These are phyloP conservation scores for Cordyceps cicadae DNA, from an alignment of 2,329 filamentous ascomycete species.

Conservation along the genomic window DNA sequence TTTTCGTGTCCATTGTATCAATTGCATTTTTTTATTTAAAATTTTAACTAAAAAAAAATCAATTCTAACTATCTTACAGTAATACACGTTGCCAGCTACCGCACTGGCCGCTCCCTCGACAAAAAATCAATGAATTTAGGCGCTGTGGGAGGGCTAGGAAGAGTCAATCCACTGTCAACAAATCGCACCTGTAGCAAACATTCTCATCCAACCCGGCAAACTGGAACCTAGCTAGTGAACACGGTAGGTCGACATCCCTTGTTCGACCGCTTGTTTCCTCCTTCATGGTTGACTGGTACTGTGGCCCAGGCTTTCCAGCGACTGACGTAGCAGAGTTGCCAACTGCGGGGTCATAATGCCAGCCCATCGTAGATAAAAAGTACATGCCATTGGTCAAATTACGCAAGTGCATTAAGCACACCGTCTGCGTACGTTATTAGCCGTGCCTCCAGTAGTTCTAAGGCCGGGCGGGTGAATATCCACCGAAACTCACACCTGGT, in stretches of 20 bases:
- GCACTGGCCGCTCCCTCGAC: too few relatives aligned
- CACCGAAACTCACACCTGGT: background rate
- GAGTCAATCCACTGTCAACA: background rate
- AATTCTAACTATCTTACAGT: too few relatives aligned
- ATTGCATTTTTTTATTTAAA: too few relatives aligned
- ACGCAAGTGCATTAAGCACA: background rate
- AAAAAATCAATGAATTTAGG: too few relatives aligned
- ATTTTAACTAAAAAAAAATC: too few relatives aligned
- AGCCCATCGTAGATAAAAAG: background rate
- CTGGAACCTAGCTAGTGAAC: background rate
- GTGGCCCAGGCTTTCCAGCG: constrained; percentile 2
- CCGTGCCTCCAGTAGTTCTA: background rate
- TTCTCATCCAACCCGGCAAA: background rate
- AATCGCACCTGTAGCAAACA: background rate
- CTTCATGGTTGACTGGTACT: constrained; percentile 6
- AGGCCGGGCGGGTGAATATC: background rate
- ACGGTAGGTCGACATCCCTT: background rate
- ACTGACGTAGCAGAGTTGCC: background rate
- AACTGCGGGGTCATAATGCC: constrained; percentile 1
- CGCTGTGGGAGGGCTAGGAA: background rate
- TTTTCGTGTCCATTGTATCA: too few relatives aligned
- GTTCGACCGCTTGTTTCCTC: background rate
- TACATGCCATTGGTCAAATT: constrained; percentile 3
- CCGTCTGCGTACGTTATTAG: background rate
- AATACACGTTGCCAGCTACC: too few relatives aligned